phyloP scores from a whole-genome alignment of 257 asterid species.

The Cinchona pubescens region DNA sequence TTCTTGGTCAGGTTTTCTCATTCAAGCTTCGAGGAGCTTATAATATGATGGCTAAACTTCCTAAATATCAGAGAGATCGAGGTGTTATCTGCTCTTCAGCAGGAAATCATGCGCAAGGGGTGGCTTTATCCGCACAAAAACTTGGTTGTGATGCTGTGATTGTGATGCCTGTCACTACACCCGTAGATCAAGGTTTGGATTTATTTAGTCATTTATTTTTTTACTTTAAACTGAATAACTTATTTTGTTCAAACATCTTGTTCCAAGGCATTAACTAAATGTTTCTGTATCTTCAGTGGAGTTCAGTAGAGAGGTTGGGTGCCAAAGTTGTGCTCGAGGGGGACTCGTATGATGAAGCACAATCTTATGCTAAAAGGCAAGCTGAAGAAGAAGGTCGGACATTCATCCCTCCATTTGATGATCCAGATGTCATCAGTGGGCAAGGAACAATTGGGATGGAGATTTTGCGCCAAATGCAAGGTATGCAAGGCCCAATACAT shows the following conservation, averaged over 20 bases:
- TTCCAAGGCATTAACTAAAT: slow-evolving; percentile 7
- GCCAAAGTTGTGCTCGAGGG: slow-evolving; percentile 88
- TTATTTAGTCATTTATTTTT: background rate
- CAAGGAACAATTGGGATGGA: slow-evolving; percentile 99
- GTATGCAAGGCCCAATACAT: slow-evolving; percentile 40
- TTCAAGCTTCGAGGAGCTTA: slow-evolving; percentile 98
- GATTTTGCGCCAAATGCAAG: slow-evolving; percentile 64
- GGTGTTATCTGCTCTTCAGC: slow-evolving; percentile 99
- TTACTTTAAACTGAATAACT: background rate
- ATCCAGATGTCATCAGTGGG: slow-evolving; percentile 85
- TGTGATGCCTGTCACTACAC: slow-evolving; percentile 92
- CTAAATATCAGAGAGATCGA: slow-evolving; percentile 57
- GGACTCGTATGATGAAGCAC: slow-evolving; percentile 92
- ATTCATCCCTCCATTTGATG: slow-evolving; percentile 95
- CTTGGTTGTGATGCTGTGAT: slow-evolving; percentile 73
- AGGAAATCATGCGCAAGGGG: slow-evolving; percentile 99
- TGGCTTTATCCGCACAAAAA: slow-evolving; percentile 72
- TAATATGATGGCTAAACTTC: slow-evolving; percentile 94
- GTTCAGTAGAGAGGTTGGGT: slow-evolving; percentile 78
- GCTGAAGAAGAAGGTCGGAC: slow-evolving; percentile 65
- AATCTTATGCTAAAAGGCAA: slow-evolving; percentile 69
- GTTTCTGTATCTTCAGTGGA: slow-evolving; percentile 56
- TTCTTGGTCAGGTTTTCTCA: slow-evolving; percentile 62
- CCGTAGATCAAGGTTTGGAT: slow-evolving; percentile 81
- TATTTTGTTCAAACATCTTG: background rate